A percentile compares a stretch with the other conserved stretches of the same genome.
Evolutionary conservation across 2,329 filamentous ascomycete species (phyloP).

Genomic region (Colletotrichum sp.): DNA sequence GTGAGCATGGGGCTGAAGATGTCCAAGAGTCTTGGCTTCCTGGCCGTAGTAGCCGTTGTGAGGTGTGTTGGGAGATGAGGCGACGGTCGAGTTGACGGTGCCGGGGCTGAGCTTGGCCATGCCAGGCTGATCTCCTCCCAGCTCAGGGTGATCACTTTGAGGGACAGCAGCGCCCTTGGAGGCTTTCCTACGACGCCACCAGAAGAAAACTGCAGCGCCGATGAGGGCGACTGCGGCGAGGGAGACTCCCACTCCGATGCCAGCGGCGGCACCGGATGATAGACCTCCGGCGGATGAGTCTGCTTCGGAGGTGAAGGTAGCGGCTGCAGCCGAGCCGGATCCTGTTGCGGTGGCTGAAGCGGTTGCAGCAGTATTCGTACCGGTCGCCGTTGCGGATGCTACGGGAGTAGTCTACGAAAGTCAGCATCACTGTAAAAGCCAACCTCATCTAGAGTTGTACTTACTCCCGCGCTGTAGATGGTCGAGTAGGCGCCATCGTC

Average conservation of each 20-base stretch:
- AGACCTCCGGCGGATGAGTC: conserved; percentile 19
- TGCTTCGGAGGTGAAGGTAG: background rate
- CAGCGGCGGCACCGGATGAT: conserved; percentile 32
- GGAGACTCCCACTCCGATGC: conserved; percentile 32
- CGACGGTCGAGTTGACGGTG: background rate
- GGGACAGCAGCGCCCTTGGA: background rate
- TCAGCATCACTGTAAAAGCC: background rate
- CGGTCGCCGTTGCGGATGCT: background rate
- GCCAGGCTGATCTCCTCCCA: background rate
- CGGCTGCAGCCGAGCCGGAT: background rate
- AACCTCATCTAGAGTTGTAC: background rate
- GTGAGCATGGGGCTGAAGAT: conserved; percentile 7
- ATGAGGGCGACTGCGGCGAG: conserved; percentile 29
- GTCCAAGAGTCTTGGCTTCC: conserved; percentile 1
- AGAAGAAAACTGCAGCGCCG: conserved; percentile 26
- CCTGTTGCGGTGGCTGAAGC: background rate
- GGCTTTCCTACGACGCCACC: conserved; percentile 28
- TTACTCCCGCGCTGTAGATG: conserved; percentile 29
- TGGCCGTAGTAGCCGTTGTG: conserved; percentile 7
- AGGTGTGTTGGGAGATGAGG: background rate
- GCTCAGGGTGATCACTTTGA: background rate
- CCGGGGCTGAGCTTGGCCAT: background rate
- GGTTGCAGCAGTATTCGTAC: background rate
- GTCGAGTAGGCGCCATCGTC: conserved; percentile 38
- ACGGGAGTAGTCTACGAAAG: background rate